Conservation (phyloP, 169 alveolate genomes). For the Plasmodium berghei region DNA sequence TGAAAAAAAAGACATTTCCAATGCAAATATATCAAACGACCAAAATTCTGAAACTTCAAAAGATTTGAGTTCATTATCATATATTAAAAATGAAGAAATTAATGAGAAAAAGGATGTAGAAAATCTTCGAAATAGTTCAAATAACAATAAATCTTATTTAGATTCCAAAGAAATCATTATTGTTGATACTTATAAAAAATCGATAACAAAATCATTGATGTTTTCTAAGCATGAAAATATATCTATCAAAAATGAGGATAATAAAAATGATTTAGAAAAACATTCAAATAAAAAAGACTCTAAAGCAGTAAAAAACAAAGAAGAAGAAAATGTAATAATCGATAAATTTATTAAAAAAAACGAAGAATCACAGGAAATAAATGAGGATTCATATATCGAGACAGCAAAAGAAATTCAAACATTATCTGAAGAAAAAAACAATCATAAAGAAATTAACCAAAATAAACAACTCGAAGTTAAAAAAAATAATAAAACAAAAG, state of each 20-base stretch:
- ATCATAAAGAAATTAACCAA: too few species aligned
- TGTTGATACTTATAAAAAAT: not conserved
- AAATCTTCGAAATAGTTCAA: not conserved
- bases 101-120: not conserved
- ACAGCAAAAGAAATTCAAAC: not conserved
- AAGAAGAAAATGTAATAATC: slow-evolving; percentile 53
- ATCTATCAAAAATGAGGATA: not conserved
- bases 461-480: not conserved
- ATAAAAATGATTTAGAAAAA: not conserved
- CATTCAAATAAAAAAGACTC: not conserved
- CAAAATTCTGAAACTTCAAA: not conserved
- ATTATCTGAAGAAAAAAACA: too few species aligned
- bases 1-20: not conserved
- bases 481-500: not conserved
- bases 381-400: not conserved
- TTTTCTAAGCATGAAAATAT: too few species aligned
- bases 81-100: not conserved
- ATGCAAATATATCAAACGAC: not conserved
- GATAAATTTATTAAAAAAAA: slow-evolving; percentile 57
- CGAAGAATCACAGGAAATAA: not conserved
- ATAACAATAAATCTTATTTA: not conserved
- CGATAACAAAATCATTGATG: too few species aligned
- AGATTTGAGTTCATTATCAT: not conserved
- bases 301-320: slow-evolving; percentile 4
- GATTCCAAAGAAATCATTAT: not conserved